A percentile compares a stretch with the other conserved stretches of the same genome.
Evolutionary conservation across 176 grass and related monocot species (phyloP).

Genomic region (Musa itinerans): DNA sequence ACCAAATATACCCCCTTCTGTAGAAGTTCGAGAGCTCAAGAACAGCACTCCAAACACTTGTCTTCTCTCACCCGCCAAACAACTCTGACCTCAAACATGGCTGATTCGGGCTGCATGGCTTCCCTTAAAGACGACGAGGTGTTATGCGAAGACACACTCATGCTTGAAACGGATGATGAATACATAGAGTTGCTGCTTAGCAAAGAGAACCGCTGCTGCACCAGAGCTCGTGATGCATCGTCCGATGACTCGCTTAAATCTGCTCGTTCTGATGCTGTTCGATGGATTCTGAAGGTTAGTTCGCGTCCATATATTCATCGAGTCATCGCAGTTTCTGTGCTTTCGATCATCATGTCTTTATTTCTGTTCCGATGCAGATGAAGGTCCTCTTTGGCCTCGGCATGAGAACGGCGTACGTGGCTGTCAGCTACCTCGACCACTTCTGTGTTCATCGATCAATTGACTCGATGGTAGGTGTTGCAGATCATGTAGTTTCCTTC

Average conservation of each 20-base stretch:
- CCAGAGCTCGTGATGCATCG: background rate
- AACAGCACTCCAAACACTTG: background rate
- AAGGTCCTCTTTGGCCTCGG: conserved; percentile 40
- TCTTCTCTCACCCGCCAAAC: too few species aligned
- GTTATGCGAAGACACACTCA: background rate
- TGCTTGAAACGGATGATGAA: conserved; percentile 49
- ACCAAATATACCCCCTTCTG: too few species aligned
- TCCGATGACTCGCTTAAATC: conserved; percentile 38
- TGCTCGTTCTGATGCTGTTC: conserved; percentile 40
- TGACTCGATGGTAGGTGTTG: conserved; percentile 29
- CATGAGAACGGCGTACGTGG: conserved; percentile 62
- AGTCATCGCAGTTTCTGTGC: too few species aligned
- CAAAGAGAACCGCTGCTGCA: conserved; percentile 31
- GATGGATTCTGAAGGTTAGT: conserved; percentile 67
- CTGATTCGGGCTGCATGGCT: conserved; percentile 23
- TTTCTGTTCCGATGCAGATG: conserved; percentile 29
- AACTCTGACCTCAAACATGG: conserved; percentile 10
- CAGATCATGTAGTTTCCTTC: conserved; percentile 3
- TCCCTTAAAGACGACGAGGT: conserved; percentile 35
- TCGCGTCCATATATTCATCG: too few species aligned
- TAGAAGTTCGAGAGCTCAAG: background rate
- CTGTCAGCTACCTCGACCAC: conserved; percentile 77
- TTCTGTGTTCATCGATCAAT: conserved; percentile 45
- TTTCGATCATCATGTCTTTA: conserved; percentile 7
- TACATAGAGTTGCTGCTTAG: conserved; percentile 56